Evolutionary conservation across 495 filamentous ascomycete genomes (phyloP).

Genomic region (Xylaria longipes): DNA sequence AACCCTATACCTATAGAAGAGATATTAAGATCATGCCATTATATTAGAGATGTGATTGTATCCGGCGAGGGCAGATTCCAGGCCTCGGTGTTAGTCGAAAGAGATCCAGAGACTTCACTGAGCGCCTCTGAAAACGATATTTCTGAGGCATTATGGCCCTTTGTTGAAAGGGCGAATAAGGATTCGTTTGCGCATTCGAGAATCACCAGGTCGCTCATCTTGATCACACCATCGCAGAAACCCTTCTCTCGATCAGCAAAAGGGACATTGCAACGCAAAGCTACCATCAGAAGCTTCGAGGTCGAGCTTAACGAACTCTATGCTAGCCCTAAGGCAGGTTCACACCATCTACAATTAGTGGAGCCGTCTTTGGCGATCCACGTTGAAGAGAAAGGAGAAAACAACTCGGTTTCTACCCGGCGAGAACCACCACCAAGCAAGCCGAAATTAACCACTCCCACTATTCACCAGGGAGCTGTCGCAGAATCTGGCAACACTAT

Average conservation of each 20-base stretch:
- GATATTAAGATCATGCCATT: background rate
- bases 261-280: background rate
- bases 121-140: background rate
- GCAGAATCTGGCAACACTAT: background rate
- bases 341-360: background rate
- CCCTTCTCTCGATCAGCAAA: background rate
- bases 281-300: slow-evolving; percentile 1
- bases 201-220: background rate
- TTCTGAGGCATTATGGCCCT: background rate
- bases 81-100: background rate
- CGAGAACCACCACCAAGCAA: background rate
- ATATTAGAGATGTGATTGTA: background rate
- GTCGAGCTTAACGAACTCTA: background rate
- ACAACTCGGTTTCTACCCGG: background rate
- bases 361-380: background rate
- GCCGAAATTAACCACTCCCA: background rate
- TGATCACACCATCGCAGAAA: background rate
- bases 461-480: background rate
- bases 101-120: background rate
- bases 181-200: background rate
- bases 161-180: slow-evolving; percentile 1
- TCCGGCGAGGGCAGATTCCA: background rate
- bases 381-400: background rate
- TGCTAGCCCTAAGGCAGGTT: background rate
- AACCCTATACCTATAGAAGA: slow-evolving; percentile 7